Percentiles rank a stretch among this genome's conserved stretches.
Conservation (phyloP, 441 rosid species). For the Pelargonium exstipulatum region DNA sequence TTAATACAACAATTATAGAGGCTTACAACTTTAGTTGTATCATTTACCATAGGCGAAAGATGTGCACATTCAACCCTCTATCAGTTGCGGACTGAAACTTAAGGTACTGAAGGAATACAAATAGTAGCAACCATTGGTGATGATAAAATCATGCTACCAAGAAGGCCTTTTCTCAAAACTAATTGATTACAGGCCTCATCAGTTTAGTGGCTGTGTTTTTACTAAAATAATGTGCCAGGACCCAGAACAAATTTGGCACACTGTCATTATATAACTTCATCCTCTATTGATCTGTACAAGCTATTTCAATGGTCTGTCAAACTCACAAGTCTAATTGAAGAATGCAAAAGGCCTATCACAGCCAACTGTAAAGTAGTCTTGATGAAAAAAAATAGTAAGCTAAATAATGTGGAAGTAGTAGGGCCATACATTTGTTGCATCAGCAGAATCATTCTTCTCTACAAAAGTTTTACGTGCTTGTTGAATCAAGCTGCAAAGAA, state of each 20-base stretch:
- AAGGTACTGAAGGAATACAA: neutral
- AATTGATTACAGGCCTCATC: neutral
- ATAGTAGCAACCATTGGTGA: neutral
- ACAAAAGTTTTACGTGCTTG: conserved; percentile 43
- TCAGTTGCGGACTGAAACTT: neutral
- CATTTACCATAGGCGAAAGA: neutral
- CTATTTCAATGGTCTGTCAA: neutral
- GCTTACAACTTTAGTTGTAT: neutral
- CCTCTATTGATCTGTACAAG: neutral
- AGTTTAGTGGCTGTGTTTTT: neutral
- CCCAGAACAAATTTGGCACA: neutral
- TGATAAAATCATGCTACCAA: neutral
- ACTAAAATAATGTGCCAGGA: neutral
- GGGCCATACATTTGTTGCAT: conserved; percentile 46
- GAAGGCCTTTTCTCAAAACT: neutral
- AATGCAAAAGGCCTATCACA: neutral
- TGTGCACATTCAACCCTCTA: neutral
- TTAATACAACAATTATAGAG: neutral
- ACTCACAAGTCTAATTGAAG: neutral
- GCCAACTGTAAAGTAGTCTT: neutral
- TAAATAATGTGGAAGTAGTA: conserved; percentile 16
- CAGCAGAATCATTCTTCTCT: conserved; percentile 44
- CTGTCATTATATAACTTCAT: conserved; percentile 8
- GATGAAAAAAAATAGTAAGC: conserved; percentile 15
- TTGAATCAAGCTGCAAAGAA: conserved; percentile 50